Percentiles rank a stretch among this genome's conserved stretches.
phyloP scores from a whole-genome alignment of 805 yeast species.

The Wickerhamiella occidentalis region DNA sequence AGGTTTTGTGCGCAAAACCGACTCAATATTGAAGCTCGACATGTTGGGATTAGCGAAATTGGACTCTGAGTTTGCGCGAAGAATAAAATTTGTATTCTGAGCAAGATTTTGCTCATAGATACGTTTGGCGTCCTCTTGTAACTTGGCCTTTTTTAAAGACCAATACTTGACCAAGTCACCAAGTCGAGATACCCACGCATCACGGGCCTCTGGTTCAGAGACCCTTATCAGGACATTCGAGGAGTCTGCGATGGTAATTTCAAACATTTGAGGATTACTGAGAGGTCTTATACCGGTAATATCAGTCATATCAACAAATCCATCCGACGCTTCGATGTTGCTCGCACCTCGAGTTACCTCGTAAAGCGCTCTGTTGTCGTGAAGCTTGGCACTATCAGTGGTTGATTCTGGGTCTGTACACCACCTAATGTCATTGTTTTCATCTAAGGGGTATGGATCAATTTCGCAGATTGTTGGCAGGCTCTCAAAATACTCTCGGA shows the following conservation, averaged over 20 bases:
- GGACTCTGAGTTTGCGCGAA: conserved; percentile 2
- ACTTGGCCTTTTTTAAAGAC: conserved; percentile 37
- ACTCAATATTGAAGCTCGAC: neutral
- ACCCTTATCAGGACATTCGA: conserved; percentile 12
- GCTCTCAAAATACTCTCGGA: conserved; percentile 9
- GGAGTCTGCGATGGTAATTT: conserved; percentile 21
- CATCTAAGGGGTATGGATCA: conserved; percentile 44
- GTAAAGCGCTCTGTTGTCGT: conserved; percentile 48
- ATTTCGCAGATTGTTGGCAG: conserved; percentile 35
- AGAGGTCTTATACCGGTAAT: conserved; percentile 38
- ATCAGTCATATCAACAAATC: conserved; percentile 47
- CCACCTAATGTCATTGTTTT: conserved; percentile 50
- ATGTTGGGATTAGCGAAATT: neutral
- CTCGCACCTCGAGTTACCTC: conserved; percentile 53
- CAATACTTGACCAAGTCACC: conserved; percentile 42
- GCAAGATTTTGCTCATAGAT: conserved; percentile 1
- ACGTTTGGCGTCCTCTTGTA: conserved; percentile 22
- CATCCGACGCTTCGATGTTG: conserved; percentile 45
- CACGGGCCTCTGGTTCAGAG: conserved; percentile 27
- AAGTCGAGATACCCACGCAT: conserved; percentile 56
- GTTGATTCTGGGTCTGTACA: conserved; percentile 28
- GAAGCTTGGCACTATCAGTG: conserved; percentile 32
- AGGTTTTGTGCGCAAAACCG: conserved; percentile 19
- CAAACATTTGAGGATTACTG: conserved; percentile 14
- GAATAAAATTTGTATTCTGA: conserved; percentile 10